Conservation (phyloP, 2,329 filamentous ascomycete genomes). For the Alternaria metachromatica region DNA sequence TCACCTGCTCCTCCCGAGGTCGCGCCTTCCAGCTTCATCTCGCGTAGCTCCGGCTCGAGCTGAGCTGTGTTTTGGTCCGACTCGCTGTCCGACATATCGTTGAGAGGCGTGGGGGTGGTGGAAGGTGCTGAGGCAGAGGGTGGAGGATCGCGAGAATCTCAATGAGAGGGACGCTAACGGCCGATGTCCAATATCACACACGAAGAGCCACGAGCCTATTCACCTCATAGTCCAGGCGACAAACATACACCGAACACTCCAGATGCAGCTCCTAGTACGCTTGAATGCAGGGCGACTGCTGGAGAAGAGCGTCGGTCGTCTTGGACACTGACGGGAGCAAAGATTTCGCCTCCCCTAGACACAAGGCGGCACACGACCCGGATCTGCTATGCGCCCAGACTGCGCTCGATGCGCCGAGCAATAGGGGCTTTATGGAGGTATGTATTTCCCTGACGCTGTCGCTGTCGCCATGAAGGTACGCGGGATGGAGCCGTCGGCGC, state of each 20-base stretch:
- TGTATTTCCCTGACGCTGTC: conserved; percentile 13
- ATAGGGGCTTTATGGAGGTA: not conserved
- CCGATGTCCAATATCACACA: conserved; percentile 23
- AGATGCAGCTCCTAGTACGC: not conserved
- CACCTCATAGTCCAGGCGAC: conserved; percentile 28
- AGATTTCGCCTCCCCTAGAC: conserved; percentile 16
- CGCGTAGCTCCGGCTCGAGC: conserved; percentile 53
- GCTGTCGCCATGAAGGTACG: conserved; percentile 26
- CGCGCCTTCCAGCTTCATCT: conserved; percentile 54
- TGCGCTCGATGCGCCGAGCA: conserved; percentile 17
- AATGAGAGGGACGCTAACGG: conserved; percentile 23
- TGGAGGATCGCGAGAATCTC: conserved; percentile 12
- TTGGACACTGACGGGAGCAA: conserved; percentile 10
- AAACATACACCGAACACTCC: conserved; percentile 10
- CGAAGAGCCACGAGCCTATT: conserved; percentile 33
- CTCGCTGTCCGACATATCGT: conserved; percentile 50
- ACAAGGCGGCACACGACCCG: conserved; percentile 5
- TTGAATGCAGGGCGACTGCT: conserved; percentile 1
- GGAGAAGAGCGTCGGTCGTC: not conserved
- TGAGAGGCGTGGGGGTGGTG: conserved; percentile 19
- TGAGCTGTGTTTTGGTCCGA: conserved; percentile 43
- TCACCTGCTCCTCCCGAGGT: conserved; percentile 20
- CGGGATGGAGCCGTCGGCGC: conserved; percentile 13
- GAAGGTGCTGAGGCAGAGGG: conserved; percentile 14
- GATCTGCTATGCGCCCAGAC: conserved; percentile 19